phyloP scores from a whole-genome alignment of 2,329 filamentous ascomycete genomes.

The Balansia obtecta region DNA sequence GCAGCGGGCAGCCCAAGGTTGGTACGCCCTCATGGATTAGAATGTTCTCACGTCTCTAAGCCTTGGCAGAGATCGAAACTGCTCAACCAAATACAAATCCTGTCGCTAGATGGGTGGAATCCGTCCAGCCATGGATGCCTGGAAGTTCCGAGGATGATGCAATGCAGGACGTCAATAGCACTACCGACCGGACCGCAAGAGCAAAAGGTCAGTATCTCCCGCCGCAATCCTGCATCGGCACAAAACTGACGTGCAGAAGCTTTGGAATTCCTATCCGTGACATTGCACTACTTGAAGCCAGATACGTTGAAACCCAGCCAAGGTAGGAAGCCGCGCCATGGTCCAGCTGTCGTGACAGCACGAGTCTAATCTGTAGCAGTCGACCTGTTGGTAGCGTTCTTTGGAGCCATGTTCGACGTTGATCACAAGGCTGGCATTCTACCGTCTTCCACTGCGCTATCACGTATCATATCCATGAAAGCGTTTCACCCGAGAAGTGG shows the following conservation, averaged over 20 bases:
- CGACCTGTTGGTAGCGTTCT: conserved; percentile 39
- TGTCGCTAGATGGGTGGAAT: conserved; percentile 42
- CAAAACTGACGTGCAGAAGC: conserved; percentile 22
- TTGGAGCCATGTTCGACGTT: conserved; percentile 44
- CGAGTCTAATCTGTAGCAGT: conserved; percentile 16
- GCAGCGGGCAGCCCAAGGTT: conserved; percentile 33
- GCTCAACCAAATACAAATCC: conserved; percentile 30
- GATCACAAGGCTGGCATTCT: conserved; percentile 48
- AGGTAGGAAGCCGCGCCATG: conserved; percentile 18
- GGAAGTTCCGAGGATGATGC: conserved; percentile 25
- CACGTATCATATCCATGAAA: conserved; percentile 35
- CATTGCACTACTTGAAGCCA: conserved; percentile 34
- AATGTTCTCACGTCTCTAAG: conserved; percentile 6
- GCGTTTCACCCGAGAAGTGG: conserved; percentile 37
- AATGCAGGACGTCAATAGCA: conserved; percentile 25
- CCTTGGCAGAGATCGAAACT: conserved; percentile 29
- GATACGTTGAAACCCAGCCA: conserved; percentile 37
- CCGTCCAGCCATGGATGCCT: conserved; percentile 42
- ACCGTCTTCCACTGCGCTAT: conserved; percentile 40
- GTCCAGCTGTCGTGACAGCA: neutral
- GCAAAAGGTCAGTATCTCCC: conserved; percentile 30
- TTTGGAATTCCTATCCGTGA: conserved; percentile 42
- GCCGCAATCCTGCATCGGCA: neutral
- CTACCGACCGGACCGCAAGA: conserved; percentile 38
- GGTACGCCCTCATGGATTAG: neutral